phyloP scores from a whole-genome alignment of 257 asterid genomes.

The Marsdenia floribunda region DNA sequence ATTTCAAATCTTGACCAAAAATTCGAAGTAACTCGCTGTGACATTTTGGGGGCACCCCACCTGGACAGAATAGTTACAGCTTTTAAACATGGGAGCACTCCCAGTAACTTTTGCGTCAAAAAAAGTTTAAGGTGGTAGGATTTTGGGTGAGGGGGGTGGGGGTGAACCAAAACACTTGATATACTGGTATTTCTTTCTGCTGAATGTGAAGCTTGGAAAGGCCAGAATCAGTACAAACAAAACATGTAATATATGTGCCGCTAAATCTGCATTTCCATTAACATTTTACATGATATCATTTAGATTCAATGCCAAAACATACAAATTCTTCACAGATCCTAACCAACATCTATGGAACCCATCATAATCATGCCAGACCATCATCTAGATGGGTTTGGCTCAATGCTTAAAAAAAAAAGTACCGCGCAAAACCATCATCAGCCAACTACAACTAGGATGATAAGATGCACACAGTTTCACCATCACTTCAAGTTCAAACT shows the following conservation, averaged over 20 bases:
- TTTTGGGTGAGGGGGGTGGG: too few species aligned
- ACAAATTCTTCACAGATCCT: constrained; percentile 5
- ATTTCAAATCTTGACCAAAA: too few species aligned
- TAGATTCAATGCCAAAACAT: constrained; percentile 8
- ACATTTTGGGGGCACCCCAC: too few species aligned
- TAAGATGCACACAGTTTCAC: background rate
- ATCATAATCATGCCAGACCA: background rate
- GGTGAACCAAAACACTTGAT: too few species aligned
- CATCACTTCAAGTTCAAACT: constrained; percentile 10
- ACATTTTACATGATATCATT: constrained; percentile 9
- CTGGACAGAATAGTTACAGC: too few species aligned
- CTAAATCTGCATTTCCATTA: constrained; percentile 9
- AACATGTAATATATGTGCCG: background rate
- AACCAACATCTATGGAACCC: background rate
- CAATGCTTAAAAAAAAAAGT: background rate
- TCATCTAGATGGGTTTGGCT: too few species aligned
- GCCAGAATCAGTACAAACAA: background rate
- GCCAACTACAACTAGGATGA: background rate
- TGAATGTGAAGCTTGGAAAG: background rate
- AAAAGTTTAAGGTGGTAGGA: too few species aligned
- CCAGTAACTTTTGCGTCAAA: too few species aligned
- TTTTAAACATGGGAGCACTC: too few species aligned
- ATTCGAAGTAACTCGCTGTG: too few species aligned
- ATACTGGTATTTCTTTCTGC: too few species aligned
- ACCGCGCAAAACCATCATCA: background rate